Conservation (phyloP, 176 grass and related monocot genomes). For the Ampelocalamus luodianensis region DNA sequence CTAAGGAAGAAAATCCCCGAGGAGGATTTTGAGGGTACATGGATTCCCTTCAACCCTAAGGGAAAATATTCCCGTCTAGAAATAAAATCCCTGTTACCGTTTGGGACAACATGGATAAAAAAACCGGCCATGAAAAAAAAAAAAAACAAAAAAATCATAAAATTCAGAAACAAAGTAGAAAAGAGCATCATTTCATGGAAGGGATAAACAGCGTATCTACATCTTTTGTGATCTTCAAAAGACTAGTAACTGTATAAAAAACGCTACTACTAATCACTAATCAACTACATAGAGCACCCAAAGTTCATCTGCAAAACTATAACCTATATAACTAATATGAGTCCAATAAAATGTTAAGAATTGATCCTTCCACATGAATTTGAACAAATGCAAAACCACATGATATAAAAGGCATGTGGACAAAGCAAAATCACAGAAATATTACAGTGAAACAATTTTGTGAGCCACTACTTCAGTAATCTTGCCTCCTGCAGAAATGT, state of each 20-base stretch:
- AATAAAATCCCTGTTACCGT: too few relatives aligned
- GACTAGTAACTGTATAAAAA: background rate
- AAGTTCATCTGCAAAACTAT: background rate
- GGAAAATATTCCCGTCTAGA: too few relatives aligned
- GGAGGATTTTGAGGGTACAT: too few relatives aligned
- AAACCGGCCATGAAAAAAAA: too few relatives aligned
- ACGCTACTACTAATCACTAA: background rate
- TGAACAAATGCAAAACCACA: constrained; percentile 30
- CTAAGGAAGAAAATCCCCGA: too few relatives aligned
- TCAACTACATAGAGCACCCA: background rate
- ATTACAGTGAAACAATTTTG: constrained; percentile 37
- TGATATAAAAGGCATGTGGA: constrained; percentile 18
- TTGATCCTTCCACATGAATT: background rate
- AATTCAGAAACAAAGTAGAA: background rate
- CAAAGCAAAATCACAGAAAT: constrained; percentile 38
- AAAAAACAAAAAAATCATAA: too few relatives aligned
- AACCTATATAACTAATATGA: background rate
- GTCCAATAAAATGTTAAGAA: background rate
- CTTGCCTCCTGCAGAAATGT: constrained; percentile 85
- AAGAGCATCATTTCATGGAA: background rate
- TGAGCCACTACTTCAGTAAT: constrained; percentile 36
- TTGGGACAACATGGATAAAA: too few relatives aligned
- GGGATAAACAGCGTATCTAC: background rate
- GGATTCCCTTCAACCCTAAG: too few relatives aligned
- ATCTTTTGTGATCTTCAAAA: background rate